Conservation (phyloP, 306 rosid genomes). For the Quercus bicolor region DNA sequence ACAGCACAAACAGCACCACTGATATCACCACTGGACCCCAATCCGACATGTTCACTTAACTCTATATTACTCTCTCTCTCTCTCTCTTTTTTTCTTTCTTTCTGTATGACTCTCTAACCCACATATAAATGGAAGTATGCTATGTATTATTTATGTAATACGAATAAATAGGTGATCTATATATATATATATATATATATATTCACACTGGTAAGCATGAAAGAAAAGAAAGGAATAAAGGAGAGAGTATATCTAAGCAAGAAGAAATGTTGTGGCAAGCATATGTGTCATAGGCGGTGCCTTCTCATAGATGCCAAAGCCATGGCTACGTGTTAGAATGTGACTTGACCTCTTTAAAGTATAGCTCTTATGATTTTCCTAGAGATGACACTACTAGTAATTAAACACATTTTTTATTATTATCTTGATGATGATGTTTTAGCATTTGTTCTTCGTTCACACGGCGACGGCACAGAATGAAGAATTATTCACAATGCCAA, state of each 20-base stretch:
- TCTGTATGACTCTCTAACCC: background rate
- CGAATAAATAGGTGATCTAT: background rate
- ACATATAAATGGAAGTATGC: background rate
- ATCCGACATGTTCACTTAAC: constrained; percentile 42
- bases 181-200: background rate
- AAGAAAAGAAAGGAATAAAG: constrained; percentile 27
- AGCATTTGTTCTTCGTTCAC: background rate
- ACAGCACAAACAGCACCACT: constrained; percentile 62
- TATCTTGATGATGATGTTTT: background rate
- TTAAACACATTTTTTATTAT: background rate
- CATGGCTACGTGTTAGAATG: background rate
- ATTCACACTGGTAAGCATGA: background rate
- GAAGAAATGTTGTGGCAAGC: background rate
- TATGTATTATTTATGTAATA: background rate
- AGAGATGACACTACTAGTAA: background rate
- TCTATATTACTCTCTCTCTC: background rate
- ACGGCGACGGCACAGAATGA: too few relatives aligned
- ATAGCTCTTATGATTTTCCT: background rate
- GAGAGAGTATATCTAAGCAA: constrained; percentile 3
- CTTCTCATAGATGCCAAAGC: constrained; percentile 7
- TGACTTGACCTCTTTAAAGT: background rate
- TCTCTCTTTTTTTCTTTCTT: background rate
- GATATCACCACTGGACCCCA: constrained; percentile 78
- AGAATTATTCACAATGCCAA: background rate
- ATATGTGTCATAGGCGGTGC: constrained; percentile 10